These are phyloP conservation scores for Cercophora sp. DNA, from an alignment of 495 filamentous ascomycete genomes.

Conservation along the genomic window DNA sequence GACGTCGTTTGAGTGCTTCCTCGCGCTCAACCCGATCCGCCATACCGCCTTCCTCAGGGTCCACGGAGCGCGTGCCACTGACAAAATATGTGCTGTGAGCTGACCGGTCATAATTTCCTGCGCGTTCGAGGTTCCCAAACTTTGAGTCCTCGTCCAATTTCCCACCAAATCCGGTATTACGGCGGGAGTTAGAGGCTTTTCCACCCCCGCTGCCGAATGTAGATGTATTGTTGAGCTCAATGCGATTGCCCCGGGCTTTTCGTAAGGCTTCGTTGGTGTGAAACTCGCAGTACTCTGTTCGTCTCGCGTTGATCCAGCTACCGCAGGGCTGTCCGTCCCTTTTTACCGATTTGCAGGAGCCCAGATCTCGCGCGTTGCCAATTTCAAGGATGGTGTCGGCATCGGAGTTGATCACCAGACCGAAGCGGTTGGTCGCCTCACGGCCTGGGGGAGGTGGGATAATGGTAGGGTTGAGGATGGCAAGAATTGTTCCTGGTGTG, in stretches of 20 bases:
- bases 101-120: conserved; percentile 57
- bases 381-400: conserved; percentile 89
- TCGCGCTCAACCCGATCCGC: conserved; percentile 52
- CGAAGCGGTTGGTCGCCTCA: conserved; percentile 75
- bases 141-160: conserved; percentile 23
- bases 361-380: conserved; percentile 78
- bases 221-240: conserved; percentile 72
- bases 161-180: neutral
- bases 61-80: conserved; percentile 50
- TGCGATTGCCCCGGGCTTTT: conserved; percentile 63
- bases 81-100: conserved; percentile 60
- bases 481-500: conserved; percentile 77
- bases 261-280: conserved; percentile 78
- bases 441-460: conserved; percentile 75
- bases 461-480: conserved; percentile 88
- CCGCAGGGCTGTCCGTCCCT: conserved; percentile 80
- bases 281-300: conserved; percentile 89
- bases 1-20: conserved; percentile 63
- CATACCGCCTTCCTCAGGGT: conserved; percentile 58
- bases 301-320: conserved; percentile 79
- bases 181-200: no score
- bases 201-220: conserved; percentile 39
- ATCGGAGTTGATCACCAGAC: conserved; percentile 73
- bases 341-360: conserved; percentile 78
- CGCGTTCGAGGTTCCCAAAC: no score